Evolutionary conservation across 805 yeast species (phyloP).

Genomic region (Yarrowia alimentaria): DNA sequence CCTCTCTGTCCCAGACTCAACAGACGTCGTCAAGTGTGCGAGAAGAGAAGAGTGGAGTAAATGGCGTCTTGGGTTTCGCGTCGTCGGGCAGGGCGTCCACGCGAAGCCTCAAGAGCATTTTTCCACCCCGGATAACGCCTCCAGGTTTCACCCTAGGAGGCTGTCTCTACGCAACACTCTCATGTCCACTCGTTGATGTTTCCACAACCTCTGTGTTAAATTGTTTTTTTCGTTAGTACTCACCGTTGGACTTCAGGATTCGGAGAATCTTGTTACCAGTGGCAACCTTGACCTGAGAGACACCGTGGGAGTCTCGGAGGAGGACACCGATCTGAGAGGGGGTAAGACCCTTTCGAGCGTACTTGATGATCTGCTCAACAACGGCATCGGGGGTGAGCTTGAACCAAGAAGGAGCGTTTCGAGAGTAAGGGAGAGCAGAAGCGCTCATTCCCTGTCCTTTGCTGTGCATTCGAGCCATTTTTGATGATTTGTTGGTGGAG

Average conservation of each 20-base stretch:
- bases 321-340: constrained; percentile 99
- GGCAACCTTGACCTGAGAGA: constrained; percentile 93
- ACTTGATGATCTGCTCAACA: constrained; percentile 97
- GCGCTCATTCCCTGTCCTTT: constrained; percentile 99
- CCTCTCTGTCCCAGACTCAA: too few relatives aligned
- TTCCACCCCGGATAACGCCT: too few relatives aligned
- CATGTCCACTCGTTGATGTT: too few relatives aligned
- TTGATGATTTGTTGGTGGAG: constrained; percentile 45
- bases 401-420: constrained; percentile 99
- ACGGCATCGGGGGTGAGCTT: constrained; percentile 92
- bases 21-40: too few relatives aligned
- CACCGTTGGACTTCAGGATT: constrained; percentile 98
- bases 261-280: constrained; percentile 99
- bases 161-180: too few relatives aligned
- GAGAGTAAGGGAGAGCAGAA: constrained; percentile 98
- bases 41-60: too few relatives aligned
- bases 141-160: too few relatives aligned
- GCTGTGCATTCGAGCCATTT: constrained; percentile 99
- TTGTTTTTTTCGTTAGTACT: constrained; percentile 28
- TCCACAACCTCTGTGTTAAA: constrained; percentile 27
- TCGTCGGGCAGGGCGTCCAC: too few relatives aligned
- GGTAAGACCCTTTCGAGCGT: constrained; percentile 99
- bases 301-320: constrained; percentile 99
- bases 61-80: too few relatives aligned
- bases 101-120: too few relatives aligned